phyloP scores from a whole-genome alignment of 257 asterid genomes.

The Nyctanthes arbortristis region DNA sequence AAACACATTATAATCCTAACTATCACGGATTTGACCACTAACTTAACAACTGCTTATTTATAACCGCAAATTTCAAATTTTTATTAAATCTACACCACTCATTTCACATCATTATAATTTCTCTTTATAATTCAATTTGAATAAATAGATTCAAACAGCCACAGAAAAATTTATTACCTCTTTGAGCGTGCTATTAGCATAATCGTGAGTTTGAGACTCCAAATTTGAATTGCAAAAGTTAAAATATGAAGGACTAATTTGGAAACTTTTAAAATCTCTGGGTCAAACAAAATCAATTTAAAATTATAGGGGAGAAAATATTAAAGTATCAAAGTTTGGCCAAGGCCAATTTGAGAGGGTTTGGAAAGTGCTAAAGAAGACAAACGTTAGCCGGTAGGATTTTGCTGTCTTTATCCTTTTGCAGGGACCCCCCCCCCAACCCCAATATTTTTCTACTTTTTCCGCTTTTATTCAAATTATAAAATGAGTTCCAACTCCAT shows the following conservation, averaged over 20 bases:
- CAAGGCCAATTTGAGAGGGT: conserved; percentile 20
- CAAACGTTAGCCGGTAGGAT: conserved; percentile 24
- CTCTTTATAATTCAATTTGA: no score
- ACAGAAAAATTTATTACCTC: no score
- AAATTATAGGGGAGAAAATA: conserved; percentile 1
- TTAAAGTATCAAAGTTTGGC: not conserved
- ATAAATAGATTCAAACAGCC: no score
- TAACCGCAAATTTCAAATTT: no score
- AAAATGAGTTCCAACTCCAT: not conserved
- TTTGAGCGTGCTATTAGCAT: not conserved
- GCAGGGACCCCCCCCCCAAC: not conserved
- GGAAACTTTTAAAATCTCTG: not conserved
- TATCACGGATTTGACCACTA: no score
- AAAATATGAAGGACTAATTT: not conserved
- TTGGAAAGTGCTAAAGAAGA: conserved; percentile 40
- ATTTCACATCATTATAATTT: no score
- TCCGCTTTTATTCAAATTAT: not conserved
- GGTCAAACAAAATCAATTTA: not conserved
- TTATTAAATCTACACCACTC: no score
- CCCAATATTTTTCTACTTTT: conserved; percentile 17
- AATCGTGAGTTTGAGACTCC: not conserved
- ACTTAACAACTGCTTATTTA: no score
- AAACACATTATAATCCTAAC: no score
- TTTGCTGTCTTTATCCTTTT: conserved; percentile 33
- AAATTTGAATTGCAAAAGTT: not conserved